phyloP scores from a whole-genome alignment of 345 rosid genomes.

The Ceriops tagal region DNA sequence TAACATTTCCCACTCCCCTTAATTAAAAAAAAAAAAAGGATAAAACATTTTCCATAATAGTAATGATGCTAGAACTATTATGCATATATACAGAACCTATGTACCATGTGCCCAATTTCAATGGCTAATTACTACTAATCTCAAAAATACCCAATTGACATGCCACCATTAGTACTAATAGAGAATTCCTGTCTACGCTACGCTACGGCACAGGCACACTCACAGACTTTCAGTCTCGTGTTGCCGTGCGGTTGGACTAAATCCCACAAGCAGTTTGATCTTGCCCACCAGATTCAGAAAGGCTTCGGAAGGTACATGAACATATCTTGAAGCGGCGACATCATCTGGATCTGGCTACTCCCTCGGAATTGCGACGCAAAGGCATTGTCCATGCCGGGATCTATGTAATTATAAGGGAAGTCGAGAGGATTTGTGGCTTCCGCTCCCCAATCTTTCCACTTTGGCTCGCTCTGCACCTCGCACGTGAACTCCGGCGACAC shows the following conservation, averaged over 20 bases:
- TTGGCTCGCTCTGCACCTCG: constrained; percentile 95
- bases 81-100: no score
- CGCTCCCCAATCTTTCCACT: constrained; percentile 43
- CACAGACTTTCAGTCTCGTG: constrained; percentile 68
- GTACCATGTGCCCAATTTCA: no score
- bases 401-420: constrained; percentile 45
- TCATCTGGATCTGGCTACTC: constrained; percentile 54
- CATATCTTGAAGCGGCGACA: constrained; percentile 71
- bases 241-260: constrained; percentile 21
- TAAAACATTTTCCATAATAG: not conserved
- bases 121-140: not conserved
- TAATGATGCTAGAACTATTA: not conserved
- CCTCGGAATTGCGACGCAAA: constrained; percentile 36
- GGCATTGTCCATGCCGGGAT: constrained; percentile 36
- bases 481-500: constrained; percentile 78
- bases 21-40: not conserved
- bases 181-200: constrained; percentile 1
- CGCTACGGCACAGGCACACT: constrained; percentile 35
- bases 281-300: constrained; percentile 20
- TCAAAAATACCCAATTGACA: not conserved
- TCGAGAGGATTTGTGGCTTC: constrained; percentile 30
- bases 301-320: constrained; percentile 61
- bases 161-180: not conserved
- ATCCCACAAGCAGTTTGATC: not conserved
- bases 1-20: not conserved